phyloP scores from a whole-genome alignment of 352 stramenopile genomes.

The Phytophthora pluvialis region DNA sequence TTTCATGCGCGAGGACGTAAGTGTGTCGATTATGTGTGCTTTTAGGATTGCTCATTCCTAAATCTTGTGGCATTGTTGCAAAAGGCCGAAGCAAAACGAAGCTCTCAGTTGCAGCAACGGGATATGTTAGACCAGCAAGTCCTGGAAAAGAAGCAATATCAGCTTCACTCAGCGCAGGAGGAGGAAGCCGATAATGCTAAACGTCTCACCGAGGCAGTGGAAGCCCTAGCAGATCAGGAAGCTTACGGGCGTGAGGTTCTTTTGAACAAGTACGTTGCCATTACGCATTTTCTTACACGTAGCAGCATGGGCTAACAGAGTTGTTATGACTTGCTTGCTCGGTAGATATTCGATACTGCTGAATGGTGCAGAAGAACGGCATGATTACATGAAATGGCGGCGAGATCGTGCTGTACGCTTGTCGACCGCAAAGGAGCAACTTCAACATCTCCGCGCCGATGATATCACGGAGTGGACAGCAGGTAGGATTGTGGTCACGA shows the following conservation, averaged over 20 bases:
- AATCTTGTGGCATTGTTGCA: constrained; percentile 2
- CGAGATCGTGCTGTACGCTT: constrained; percentile 54
- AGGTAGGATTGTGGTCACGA: constrained; percentile 31
- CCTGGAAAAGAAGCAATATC: constrained; percentile 22
- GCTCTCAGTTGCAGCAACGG: constrained; percentile 28
- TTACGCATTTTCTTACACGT: background rate
- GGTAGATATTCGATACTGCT: constrained; percentile 49
- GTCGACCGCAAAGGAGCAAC: constrained; percentile 38
- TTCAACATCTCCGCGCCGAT: constrained; percentile 33
- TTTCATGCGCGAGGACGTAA: constrained; percentile 22
- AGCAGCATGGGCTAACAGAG: background rate
- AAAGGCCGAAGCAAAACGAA: constrained; percentile 29
- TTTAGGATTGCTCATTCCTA: background rate
- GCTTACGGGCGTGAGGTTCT: constrained; percentile 18
- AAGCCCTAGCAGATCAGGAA: constrained; percentile 16
- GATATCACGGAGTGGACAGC: constrained; percentile 39
- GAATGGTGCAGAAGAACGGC: constrained; percentile 41
- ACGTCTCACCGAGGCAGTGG: constrained; percentile 4
- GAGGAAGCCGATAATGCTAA: constrained; percentile 12
- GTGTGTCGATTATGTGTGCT: background rate
- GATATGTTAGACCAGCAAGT: constrained; percentile 41
- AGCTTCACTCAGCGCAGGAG: constrained; percentile 16
- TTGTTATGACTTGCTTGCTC: constrained; percentile 9
- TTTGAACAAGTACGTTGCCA: constrained; percentile 30
- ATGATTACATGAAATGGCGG: constrained; percentile 67